Evolutionary conservation across 768 basidiomycete species (phyloP).

Genomic region (Termitomyces sp.): DNA sequence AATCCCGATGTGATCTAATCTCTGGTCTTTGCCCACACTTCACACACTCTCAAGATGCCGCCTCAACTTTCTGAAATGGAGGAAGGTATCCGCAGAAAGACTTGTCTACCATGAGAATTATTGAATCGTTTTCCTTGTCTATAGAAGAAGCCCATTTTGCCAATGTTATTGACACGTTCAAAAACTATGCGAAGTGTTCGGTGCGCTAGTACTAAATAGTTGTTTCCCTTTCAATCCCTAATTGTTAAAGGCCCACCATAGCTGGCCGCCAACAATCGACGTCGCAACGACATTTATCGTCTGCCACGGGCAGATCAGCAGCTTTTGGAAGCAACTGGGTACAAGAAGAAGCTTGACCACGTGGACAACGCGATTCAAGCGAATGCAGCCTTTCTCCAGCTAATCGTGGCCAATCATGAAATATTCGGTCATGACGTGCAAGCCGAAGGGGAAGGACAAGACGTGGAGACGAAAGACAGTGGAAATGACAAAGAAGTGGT

Average conservation of each 20-base stretch:
- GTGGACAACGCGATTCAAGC: conserved; percentile 77
- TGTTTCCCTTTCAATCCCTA: background rate
- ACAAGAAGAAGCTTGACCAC: conserved; percentile 69
- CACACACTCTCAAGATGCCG: conserved; percentile 15
- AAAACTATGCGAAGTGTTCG: conserved; percentile 70
- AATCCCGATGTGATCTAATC: background rate
- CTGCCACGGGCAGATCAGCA: conserved; percentile 66
- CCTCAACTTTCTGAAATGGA: conserved; percentile 23
- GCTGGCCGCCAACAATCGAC: conserved; percentile 48
- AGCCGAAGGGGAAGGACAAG: conserved; percentile 20
- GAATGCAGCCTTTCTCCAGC: conserved; percentile 73
- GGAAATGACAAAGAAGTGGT: conserved; percentile 2
- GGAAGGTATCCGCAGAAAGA: too few relatives aligned
- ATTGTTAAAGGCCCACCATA: conserved; percentile 16
- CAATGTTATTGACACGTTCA: conserved; percentile 70
- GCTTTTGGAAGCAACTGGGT: conserved; percentile 63
- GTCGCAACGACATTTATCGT: conserved; percentile 43
- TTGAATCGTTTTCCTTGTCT: conserved; percentile 6
- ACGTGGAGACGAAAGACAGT: conserved; percentile 4
- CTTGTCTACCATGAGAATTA: too few relatives aligned
- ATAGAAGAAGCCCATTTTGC: conserved; percentile 67
- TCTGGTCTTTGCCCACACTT: background rate
- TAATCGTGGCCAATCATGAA: conserved; percentile 73
- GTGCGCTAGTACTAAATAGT: conserved; percentile 32
- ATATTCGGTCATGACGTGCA: conserved; percentile 63